These are phyloP conservation scores for Phytophthora agathidicida DNA, from an alignment of 352 stramenopile genomes.

Conservation along the genomic window DNA sequence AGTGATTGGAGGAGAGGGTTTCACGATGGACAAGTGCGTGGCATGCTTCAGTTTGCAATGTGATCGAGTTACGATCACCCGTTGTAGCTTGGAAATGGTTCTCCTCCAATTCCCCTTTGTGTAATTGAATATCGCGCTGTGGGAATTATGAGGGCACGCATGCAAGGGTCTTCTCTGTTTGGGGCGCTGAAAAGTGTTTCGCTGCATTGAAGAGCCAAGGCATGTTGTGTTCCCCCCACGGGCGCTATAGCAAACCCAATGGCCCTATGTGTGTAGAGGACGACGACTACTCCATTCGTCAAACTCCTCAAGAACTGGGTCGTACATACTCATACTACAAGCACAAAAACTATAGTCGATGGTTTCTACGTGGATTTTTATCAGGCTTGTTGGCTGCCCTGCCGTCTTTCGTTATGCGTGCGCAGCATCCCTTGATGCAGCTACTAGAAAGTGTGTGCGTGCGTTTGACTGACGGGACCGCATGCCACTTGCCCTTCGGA, in stretches of 20 bases:
- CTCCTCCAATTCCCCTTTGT: too few relatives aligned
- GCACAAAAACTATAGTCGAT: background rate
- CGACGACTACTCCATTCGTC: constrained; percentile 53
- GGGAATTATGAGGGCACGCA: constrained; percentile 18
- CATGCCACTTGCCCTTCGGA: constrained; percentile 34
- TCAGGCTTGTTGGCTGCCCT: too few relatives aligned
- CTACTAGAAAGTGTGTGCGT: constrained; percentile 6
- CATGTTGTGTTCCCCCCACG: constrained; percentile 34
- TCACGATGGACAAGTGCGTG: background rate
- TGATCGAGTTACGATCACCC: background rate
- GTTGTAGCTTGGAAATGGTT: background rate
- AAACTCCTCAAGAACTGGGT: constrained; percentile 84
- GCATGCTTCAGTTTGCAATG: constrained; percentile 10
- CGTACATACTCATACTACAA: constrained; percentile 58
- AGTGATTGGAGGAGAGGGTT: constrained; percentile 20
- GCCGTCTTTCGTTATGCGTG: too few relatives aligned
- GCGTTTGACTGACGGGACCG: constrained; percentile 15
- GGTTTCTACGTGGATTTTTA: constrained; percentile 8
- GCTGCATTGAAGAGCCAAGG: constrained; percentile 21
- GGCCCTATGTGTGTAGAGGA: constrained; percentile 88
- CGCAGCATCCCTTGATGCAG: too few relatives aligned
- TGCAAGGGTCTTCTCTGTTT: constrained; percentile 30
- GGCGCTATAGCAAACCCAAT: constrained; percentile 56
- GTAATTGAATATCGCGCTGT: constrained; percentile 22
- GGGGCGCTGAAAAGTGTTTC: constrained; percentile 42